phyloP scores from a whole-genome alignment of 2,329 filamentous ascomycete species.

The Phaeosphaeriaceae sp. region DNA sequence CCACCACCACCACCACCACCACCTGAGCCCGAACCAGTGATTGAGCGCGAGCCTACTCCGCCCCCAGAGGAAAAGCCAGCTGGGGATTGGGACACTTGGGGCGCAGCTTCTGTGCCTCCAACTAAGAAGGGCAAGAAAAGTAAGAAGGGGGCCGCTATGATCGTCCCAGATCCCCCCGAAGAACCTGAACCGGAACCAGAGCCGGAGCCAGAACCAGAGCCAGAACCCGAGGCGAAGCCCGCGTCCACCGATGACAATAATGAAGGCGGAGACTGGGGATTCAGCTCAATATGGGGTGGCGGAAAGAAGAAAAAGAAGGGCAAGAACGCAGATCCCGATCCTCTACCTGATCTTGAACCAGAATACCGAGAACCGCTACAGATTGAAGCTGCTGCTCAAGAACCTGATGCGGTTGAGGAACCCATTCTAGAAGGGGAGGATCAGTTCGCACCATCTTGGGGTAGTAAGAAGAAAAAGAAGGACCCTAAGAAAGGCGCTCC shows the following conservation, averaged over 20 bases:
- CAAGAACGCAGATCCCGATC: constrained; percentile 45
- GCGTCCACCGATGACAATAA: constrained; percentile 35
- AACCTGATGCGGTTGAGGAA: constrained; percentile 58
- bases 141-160: constrained; percentile 47
- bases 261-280: constrained; percentile 43
- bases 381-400: constrained; percentile 43
- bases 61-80: constrained; percentile 29
- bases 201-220: constrained; percentile 13
- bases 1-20: constrained; percentile 25
- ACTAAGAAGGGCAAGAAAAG: constrained; percentile 37
- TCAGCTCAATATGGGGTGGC: constrained; percentile 48
- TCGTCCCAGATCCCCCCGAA: constrained; percentile 46
- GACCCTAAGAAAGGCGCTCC: constrained; percentile 48
- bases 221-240: constrained; percentile 18
- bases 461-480: constrained; percentile 57
- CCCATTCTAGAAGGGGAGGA: constrained; percentile 58
- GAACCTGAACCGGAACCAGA: constrained; percentile 1
- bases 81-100: constrained; percentile 39
- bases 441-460: constrained; percentile 64
- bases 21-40: constrained; percentile 43
- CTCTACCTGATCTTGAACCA: constrained; percentile 31
- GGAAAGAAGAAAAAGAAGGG: constrained; percentile 57
- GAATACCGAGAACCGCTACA: constrained; percentile 14
- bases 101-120: constrained; percentile 13
- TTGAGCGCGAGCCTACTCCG: constrained; percentile 28